These are phyloP conservation scores for Arthroderma sp. DNA, from an alignment of 2,329 filamentous ascomycete species.

Conservation along the genomic window DNA sequence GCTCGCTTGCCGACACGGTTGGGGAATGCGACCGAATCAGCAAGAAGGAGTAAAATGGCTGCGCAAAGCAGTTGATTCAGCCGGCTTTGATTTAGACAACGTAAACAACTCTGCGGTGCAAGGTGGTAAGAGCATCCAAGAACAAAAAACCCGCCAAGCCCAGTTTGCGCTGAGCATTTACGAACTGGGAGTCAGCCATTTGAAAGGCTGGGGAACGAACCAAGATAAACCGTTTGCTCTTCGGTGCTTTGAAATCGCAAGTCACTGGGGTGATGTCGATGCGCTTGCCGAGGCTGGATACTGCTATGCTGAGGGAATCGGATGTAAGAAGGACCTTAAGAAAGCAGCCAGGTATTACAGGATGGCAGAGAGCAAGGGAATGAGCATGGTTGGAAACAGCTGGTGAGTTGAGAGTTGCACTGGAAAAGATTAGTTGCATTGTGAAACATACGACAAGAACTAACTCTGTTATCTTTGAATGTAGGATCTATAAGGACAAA, in stretches of 20 bases:
- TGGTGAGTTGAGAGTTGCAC: slow-evolving; percentile 52
- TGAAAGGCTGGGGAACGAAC: slow-evolving; percentile 96
- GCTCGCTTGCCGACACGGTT: slow-evolving; percentile 86
- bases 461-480: slow-evolving; percentile 5
- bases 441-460: slow-evolving; percentile 6
- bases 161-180: slow-evolving; percentile 95
- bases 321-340: slow-evolving; percentile 91
- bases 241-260: slow-evolving; percentile 92
- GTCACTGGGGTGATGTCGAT: slow-evolving; percentile 88
- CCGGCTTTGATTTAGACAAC: slow-evolving; percentile 68
- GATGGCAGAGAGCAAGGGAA: slow-evolving; percentile 78
- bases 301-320: slow-evolving; percentile 86
- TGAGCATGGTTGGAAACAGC: slow-evolving; percentile 96
- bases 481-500: slow-evolving; percentile 91
- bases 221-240: slow-evolving; percentile 81
- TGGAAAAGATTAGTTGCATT: not conserved
- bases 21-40: slow-evolving; percentile 92
- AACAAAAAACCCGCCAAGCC: slow-evolving; percentile 71
- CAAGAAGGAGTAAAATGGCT: slow-evolving; percentile 85
- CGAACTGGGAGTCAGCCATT: slow-evolving; percentile 87
- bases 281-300: slow-evolving; percentile 89
- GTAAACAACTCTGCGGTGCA: slow-evolving; percentile 45
- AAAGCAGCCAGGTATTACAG: slow-evolving; percentile 87
- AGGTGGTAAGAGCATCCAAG: slow-evolving; percentile 48
- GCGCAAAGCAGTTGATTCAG: slow-evolving; percentile 74